These are phyloP conservation scores for Kokia cookei DNA, from an alignment of 441 rosid genomes.

Conservation along the genomic window DNA sequence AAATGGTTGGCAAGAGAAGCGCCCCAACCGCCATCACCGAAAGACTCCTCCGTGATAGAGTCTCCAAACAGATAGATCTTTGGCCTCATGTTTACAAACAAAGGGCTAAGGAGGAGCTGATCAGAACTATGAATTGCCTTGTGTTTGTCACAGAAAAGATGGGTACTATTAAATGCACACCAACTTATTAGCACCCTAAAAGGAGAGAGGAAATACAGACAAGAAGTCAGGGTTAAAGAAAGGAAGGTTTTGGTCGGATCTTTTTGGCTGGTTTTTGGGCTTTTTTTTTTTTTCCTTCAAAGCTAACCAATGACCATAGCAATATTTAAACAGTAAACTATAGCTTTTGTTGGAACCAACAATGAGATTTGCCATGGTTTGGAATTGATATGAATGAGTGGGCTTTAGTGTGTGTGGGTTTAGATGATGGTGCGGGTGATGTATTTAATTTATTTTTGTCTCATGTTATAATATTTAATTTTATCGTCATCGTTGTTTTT, in stretches of 20 bases:
- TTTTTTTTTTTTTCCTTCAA: not conserved
- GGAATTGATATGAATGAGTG: too few relatives aligned
- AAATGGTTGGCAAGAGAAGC: constrained; percentile 47
- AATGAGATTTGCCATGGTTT: not conserved
- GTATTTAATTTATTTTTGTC: too few relatives aligned
- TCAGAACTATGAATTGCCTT: not conserved
- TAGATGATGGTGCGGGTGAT: too few relatives aligned
- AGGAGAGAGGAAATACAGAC: not conserved
- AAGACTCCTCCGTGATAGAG: constrained; percentile 58
- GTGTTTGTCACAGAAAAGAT: not conserved
- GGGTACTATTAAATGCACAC: not conserved
- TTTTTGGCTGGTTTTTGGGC: too few relatives aligned
- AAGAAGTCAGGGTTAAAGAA: not conserved
- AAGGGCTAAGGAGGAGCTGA: not conserved
- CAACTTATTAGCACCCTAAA: not conserved
- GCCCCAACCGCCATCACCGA: constrained; percentile 50
- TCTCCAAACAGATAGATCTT: constrained; percentile 59
- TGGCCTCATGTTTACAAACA: constrained; percentile 29
- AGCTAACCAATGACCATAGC: not conserved
- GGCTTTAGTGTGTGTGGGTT: too few relatives aligned
- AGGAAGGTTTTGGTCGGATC: not conserved
- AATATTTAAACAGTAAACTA: not conserved
- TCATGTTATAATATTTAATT: too few relatives aligned
- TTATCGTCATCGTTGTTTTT: too few relatives aligned
- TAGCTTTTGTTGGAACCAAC: not conserved